Evolutionary conservation across 176 grass and related monocot species (phyloP).

Genomic region (Pharus latifolius): DNA sequence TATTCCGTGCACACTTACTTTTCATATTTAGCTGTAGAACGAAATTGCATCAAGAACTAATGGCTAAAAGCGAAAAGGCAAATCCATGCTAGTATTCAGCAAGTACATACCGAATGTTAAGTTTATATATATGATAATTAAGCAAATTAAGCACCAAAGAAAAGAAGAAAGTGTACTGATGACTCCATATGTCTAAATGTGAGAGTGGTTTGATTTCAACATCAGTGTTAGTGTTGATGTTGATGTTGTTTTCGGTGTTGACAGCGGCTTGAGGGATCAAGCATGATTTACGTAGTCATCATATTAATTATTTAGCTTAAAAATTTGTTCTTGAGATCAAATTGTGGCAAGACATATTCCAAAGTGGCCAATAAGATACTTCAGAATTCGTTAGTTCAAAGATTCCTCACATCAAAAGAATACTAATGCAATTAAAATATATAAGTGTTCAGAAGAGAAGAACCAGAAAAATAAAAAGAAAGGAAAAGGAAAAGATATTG

Average conservation of each 20-base stretch:
- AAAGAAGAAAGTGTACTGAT: neutral
- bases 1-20: neutral
- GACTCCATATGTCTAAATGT: constrained; percentile 17
- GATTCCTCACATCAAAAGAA: too few species aligned
- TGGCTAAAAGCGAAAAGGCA: neutral
- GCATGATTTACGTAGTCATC: too few species aligned
- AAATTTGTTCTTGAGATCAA: neutral
- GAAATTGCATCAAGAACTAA: constrained; percentile 14
- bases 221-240: neutral
- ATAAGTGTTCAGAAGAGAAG: too few species aligned
- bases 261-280: neutral
- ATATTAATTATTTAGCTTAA: too few species aligned
- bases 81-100: neutral
- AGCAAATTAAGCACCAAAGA: too few species aligned
- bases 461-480: too few species aligned
- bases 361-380: neutral
- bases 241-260: too few species aligned
- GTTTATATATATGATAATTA: too few species aligned
- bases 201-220: constrained; percentile 22
- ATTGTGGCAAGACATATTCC: too few species aligned
- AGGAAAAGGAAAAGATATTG: too few species aligned
- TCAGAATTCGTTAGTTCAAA: neutral
- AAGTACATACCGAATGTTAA: neutral
- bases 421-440: too few species aligned
- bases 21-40: neutral